Evolutionary conservation across 108 stramenopile species (phyloP), one percentile per base, ranked within the genome.

Genomic region (Fragilaria radians): DNA sequence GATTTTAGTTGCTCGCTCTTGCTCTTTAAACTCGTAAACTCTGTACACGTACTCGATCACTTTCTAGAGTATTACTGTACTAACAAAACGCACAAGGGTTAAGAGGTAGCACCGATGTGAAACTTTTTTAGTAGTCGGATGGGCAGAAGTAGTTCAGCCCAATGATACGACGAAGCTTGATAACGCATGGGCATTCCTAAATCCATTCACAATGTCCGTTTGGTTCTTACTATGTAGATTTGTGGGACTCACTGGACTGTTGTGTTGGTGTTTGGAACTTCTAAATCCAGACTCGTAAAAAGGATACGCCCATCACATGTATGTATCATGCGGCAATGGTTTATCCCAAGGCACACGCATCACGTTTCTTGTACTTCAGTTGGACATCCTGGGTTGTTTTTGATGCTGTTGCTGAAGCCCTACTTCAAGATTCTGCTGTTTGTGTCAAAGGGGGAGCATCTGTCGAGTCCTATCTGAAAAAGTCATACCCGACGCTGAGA

Each of bases 171-270:
- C n/a, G n/a, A n/a, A n/a, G n/a, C n/a, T n/a, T 22, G 47, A 19
- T 4, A 48, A 23, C 23, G 49, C 68, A 22, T 64, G 33, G 14
- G 46, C 27, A 11, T 70, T 36, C 25, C 5, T 66, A 0, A 3
- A 32, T 48, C 76, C 76, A 31, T 77, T 72, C 51, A 45, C 54
- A 42, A 9, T 3, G n/a, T 1, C 9, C 27, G 71, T 72, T 1
- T 77, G 76, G 76, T 17, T 48, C 19, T 14, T 46, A 3, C 72
- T 59, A 4, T 30, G 59, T 0, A 26, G 32, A n/a, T 72, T 65
- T 25, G 32, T 77, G 0, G 9, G 72, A 4, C 22, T 72, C 0
- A 60, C 63, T 17, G 71, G 67, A 28, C 5, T 72, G 5, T 31
- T 61, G 0, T 72, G 65, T 53, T 24, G 49, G 17, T 29, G 32